phyloP scores from a whole-genome alignment of 164 flowering plant species.

The Platanus orientalis region DNA sequence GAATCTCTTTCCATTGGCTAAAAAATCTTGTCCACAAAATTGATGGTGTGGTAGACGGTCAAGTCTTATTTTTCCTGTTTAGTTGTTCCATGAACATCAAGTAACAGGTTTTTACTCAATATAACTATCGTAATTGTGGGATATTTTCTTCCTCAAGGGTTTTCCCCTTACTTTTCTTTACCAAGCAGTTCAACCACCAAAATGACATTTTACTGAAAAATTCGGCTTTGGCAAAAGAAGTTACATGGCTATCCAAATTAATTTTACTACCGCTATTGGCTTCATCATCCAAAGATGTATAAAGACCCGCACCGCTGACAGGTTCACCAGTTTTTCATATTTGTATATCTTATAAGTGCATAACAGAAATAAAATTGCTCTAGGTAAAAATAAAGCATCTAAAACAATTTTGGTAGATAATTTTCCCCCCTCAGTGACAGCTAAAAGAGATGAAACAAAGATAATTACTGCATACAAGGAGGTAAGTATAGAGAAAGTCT shows the following conservation, averaged over 20 bases:
- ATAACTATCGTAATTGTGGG: constrained; percentile 38
- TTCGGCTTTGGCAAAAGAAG: constrained; percentile 51
- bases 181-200: constrained; percentile 67
- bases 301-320: constrained; percentile 3
- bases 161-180: constrained; percentile 46
- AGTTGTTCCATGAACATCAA: constrained; percentile 27
- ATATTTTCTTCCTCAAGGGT: constrained; percentile 44
- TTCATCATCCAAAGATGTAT: constrained; percentile 28
- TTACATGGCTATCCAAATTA: constrained; percentile 22
- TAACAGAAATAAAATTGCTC: constrained; percentile 32
- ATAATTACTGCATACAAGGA: constrained; percentile 29
- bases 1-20: constrained; percentile 42
- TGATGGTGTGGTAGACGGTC: constrained; percentile 24
- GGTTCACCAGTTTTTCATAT: background rate
- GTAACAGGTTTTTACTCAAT: constrained; percentile 49
- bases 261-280: constrained; percentile 6
- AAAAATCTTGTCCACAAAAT: constrained; percentile 32
- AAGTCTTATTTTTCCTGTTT: constrained; percentile 21
- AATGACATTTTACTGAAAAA: constrained; percentile 43
- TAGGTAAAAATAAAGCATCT: constrained; percentile 31
- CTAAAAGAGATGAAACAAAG: constrained; percentile 22
- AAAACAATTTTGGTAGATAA: constrained; percentile 21
- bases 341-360: constrained; percentile 16
- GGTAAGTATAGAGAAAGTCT: constrained; percentile 24
- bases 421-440: background rate